Base-by-base conservation (phyloP, 108 stramenopile genomes). In the Skeletonema potamos region DNA sequence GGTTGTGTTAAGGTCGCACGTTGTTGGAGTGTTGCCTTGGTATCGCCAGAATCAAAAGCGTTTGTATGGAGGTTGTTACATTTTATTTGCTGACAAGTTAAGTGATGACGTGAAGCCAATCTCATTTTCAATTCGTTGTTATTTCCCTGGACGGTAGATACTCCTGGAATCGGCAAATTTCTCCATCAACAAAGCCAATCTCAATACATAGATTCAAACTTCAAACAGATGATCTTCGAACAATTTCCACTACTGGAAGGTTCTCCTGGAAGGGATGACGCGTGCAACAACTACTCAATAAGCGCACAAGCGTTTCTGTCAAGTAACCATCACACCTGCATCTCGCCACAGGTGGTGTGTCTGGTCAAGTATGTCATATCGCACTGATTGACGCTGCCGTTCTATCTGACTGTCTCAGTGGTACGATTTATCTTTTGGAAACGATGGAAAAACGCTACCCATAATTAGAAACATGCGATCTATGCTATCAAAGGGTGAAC, bases 301-400 rank as follows among this genome's bases (percentile, higher is more conserved):
- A 82, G 76, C 39, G 63, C 65, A 68, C 76, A 8, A 74, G 72
- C 12, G 18, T 70, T 13, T 76, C 85, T 9, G 88, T 92, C 6
- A 71, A 76, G 20, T 92, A 10, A 67, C 63, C 34, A 66, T 77
- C 4, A 67, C 70, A 20, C 62, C 74, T 34, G 24, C 76, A 4
- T n/a, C 91, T 89, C 69, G 87, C 91, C 1, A 92, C 91, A 1
- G 91, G 91, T 11, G 91, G 91, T 3, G 91, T 92, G 13, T 81
- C 82, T 3, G 91, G 91, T 34, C 91, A 92, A 64, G 91, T 88
- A 1, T 78, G 82, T 34, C 89, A 92, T 46, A 82, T 77, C 58
- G 91, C 91, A n/a, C 57, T 92, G 58, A 41, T 79, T 13, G 91
- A 92, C 79, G 55, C 86, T 10, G 70, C 70, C 3, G 82, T 79